Base-by-base conservation (phyloP, 148 eudicot species). In the Camellia japonica region DNA sequence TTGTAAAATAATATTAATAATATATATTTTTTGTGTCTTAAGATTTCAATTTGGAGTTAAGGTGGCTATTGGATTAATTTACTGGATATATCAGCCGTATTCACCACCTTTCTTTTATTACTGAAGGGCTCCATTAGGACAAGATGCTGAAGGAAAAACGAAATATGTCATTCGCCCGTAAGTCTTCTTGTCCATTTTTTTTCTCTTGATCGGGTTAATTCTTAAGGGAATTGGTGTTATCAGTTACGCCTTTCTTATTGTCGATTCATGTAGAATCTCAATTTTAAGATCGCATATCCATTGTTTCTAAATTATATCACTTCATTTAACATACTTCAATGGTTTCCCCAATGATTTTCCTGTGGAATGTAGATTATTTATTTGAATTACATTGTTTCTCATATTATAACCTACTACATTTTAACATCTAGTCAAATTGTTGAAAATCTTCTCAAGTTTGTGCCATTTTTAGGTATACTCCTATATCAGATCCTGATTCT, bases 141-240 rank as follows among this genome's bases (percentile, higher is more conserved):
- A 94, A 87, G 87, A 97, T 82, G 86, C 87, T 81, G 95, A 97
- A 81, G 99, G 97, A 68, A 94, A 97, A 87, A 83, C 87, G 43
- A 94, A 97, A 91, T 94, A 94, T 85, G 95, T 91, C 62, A 79
- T 91, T 71, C 94, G 98, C 71, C 99, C 98, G 99, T 96, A 89
- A 90, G 97, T 87, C 2, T 59, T 82, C 62, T 76, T 52, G 10
- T 73, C 66, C 58, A 74, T 41, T 8, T 30, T 30, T 30, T 30
- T 30, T 30, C 38, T 30, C 14, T 64, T 63, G 64, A 6, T 74
- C 63, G 61, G 77, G n/a, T 19, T 72, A 49, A 59, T 70, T 58
- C 23, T 47, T 73, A 30, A 68, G 49, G 9, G 65, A 20, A 19
- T 56, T 13, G 12, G 41, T 11, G n/a, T 18, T 0, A 13, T 66